These are phyloP conservation scores for Podila verticillata DNA, from an alignment of 192 early-diverging fungal species.

Conservation along the genomic window DNA sequence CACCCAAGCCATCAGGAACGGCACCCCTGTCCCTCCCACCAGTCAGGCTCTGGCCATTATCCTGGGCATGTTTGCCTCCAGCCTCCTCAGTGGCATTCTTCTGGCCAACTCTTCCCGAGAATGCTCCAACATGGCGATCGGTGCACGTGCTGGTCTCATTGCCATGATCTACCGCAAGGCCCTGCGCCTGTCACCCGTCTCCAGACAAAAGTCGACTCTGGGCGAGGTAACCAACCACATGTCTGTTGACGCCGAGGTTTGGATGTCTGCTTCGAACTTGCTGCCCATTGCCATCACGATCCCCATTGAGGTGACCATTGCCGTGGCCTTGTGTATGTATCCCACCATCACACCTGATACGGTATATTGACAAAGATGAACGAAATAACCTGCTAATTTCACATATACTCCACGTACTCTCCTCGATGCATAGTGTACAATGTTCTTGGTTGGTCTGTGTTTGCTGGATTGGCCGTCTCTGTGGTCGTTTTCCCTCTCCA, in stretches of 20 bases:
- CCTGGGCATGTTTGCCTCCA: conserved; percentile 33
- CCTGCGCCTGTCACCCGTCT: conserved; percentile 72
- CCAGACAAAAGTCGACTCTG: conserved; percentile 29
- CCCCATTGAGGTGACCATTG: conserved; percentile 32
- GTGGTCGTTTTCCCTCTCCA: conserved; percentile 17
- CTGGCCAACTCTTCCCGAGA: conserved; percentile 24
- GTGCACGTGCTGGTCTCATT: conserved; percentile 71
- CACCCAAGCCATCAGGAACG: conserved; percentile 32
- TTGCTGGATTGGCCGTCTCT: conserved; percentile 19
- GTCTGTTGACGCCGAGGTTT: conserved; percentile 70
- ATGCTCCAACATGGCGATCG: conserved; percentile 69
- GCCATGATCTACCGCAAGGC: conserved; percentile 85
- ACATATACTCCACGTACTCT: conserved; percentile 62
- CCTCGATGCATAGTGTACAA: conserved; percentile 5
- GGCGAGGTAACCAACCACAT: conserved; percentile 64
- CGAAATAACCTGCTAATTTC: conserved; percentile 51
- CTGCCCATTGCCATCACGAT: conserved; percentile 54
- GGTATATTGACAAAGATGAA: background rate
- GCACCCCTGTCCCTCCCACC: conserved; percentile 11
- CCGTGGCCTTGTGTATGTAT: conserved; percentile 53
- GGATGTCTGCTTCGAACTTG: conserved; percentile 51
- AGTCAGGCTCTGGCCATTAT: conserved; percentile 20
- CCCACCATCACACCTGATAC: background rate
- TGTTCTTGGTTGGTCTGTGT: conserved; percentile 64
- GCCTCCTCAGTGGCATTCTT: conserved; percentile 16